Base-by-base conservation (phyloP, 495 filamentous ascomycete species). In the Penicillium tannophilum region DNA sequence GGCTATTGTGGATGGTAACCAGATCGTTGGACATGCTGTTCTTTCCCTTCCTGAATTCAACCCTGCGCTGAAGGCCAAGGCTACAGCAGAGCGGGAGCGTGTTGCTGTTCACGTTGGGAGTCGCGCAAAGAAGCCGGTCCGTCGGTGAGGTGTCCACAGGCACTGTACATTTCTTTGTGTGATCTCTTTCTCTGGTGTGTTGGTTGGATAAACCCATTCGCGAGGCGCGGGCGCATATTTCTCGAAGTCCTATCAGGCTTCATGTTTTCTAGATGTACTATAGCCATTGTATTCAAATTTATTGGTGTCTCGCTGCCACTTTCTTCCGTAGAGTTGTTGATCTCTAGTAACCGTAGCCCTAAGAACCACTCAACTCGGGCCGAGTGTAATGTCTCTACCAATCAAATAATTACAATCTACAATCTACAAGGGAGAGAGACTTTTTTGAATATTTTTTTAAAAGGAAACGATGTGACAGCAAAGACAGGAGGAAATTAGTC, bases 181-280 rank as follows among this genome's bases (percentile, higher is more conserved):
- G 46, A 39, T 56, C 50, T 63, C 46, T 66, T 59, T 71, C 50
- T 62, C 45, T 64, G 61, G 55, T 68, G 55, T 63, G 63, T 63
- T 63, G 61, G 59, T 43, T 53, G 60, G 61, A 62, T 61, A 62
- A 61, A 68, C 61, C 65, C 67, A 74, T 70, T 69, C 69, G 65
- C 59, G 58, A 70, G 67, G 72, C 66, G 67, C 68, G 68, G 69
- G 74, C 74, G 74, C 69, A 76, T 65, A 61, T 67, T 44, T 64
- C 55, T 47, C 59, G 64, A 71, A 63, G 63, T 61, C 62, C 64
- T 61, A 65, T 65, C 64, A 63, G 39, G 67, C 63, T 68, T 62
- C 55, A 52, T 62, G 67, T 59, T 61, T 69, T 71, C 64, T 69
- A 60, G 69, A 71, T 76, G 73, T 76, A 76, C 65, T 67, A 75